These are phyloP conservation scores for Syzygium aromaticum DNA, from an alignment of 345 rosid species.

Conservation along the genomic window DNA sequence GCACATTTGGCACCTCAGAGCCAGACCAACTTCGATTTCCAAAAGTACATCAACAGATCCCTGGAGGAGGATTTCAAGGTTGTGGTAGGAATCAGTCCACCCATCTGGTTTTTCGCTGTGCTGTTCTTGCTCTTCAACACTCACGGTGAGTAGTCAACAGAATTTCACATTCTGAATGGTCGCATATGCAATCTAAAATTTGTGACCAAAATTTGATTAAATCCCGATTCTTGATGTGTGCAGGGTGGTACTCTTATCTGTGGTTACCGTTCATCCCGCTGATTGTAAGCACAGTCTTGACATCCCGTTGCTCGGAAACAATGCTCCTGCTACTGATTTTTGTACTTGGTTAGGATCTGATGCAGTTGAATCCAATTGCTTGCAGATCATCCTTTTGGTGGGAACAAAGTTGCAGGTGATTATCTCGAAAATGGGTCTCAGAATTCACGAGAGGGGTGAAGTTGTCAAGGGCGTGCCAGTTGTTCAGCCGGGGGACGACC, in stretches of 20 bases:
- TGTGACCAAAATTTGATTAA: background rate
- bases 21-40: slow-evolving; percentile 54
- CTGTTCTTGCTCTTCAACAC: slow-evolving; percentile 61
- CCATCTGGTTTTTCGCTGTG: slow-evolving; percentile 76
- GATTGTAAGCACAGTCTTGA: slow-evolving; percentile 38
- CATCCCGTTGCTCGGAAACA: no score
- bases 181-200: background rate
- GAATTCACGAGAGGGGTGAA: slow-evolving; percentile 65
- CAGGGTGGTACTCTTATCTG: slow-evolving; percentile 72
- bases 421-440: slow-evolving; percentile 69
- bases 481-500: slow-evolving; percentile 73
- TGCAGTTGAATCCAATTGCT: background rate
- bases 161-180: background rate
- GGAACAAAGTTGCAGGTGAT: slow-evolving; percentile 95
- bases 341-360: background rate
- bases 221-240: background rate
- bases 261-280: slow-evolving; percentile 90
- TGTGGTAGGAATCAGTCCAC: slow-evolving; percentile 93
- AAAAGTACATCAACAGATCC: slow-evolving; percentile 75
- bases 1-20: slow-evolving; percentile 88
- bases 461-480: slow-evolving; percentile 77
- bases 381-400: slow-evolving; percentile 62
- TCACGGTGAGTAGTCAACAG: slow-evolving; percentile 36
- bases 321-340: background rate
- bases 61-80: slow-evolving; percentile 86